Conservation (phyloP, 139 green algal species). For the Chlorokybus atmophyticus region DNA sequence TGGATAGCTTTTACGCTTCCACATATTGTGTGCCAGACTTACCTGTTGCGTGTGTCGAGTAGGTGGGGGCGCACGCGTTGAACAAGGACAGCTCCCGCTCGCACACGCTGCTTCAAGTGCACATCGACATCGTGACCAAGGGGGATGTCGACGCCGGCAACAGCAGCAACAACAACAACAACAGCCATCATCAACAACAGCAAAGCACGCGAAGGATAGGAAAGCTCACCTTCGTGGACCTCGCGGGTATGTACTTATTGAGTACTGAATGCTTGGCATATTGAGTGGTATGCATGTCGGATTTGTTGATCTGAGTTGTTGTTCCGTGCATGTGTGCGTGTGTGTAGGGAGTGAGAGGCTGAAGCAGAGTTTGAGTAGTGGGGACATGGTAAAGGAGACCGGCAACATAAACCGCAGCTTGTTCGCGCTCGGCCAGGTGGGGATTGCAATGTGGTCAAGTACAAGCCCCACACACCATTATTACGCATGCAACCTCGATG, state of each 20-base stretch:
- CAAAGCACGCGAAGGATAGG: conserved; percentile 35
- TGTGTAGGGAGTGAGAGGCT: conserved; percentile 58
- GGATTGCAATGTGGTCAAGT: too few species aligned
- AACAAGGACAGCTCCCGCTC: conserved; percentile 68
- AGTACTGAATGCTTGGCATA: too few species aligned
- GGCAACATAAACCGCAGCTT: conserved; percentile 84
- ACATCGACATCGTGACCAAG: conserved; percentile 35
- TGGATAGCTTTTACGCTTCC: neutral
- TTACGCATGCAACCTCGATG: too few species aligned
- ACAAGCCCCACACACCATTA: too few species aligned
- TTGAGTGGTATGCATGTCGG: too few species aligned
- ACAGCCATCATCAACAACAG: too few species aligned
- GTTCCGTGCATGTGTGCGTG: too few species aligned
- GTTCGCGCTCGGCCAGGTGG: conserved; percentile 80
- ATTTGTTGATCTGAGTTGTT: too few species aligned
- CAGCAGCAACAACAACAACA: neutral
- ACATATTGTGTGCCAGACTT: neutral
- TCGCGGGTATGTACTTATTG: conserved; percentile 55
- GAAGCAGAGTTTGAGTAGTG: conserved; percentile 54
- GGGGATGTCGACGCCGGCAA: neutral
- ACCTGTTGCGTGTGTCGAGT: too few species aligned
- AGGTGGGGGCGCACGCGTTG: conserved; percentile 55
- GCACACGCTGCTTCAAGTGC: conserved; percentile 77
- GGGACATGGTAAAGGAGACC: conserved; percentile 67
- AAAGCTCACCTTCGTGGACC: conserved; percentile 80